Conservation (phyloP, 75 land plant genomes). For the Pinus taeda region DNA sequence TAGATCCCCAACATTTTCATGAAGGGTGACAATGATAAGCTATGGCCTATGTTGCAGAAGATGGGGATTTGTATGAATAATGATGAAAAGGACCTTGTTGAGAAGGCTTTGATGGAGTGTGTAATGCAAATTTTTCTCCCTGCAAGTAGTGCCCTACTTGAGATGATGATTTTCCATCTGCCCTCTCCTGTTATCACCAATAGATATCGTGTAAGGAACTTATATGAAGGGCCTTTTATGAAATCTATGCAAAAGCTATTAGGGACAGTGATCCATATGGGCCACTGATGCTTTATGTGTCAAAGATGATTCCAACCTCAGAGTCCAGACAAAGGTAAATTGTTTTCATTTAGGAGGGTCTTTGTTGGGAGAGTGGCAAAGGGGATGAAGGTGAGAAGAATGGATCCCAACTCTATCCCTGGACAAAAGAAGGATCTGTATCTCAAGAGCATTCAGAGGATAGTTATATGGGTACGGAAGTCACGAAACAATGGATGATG, state of each 20-base stretch:
- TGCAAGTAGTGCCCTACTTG: constrained; percentile 67
- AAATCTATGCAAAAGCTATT: constrained; percentile 71
- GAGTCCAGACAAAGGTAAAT: constrained; percentile 68
- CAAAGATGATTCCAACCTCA: constrained; percentile 82
- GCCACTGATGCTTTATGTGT: constrained; percentile 65
- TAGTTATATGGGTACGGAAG: constrained; percentile 85
- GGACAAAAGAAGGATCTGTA: constrained; percentile 74
- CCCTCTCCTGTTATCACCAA: constrained; percentile 77
- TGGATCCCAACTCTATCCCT: constrained; percentile 72
- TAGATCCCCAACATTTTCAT: constrained; percentile 76
- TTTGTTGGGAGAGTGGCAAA: constrained; percentile 55
- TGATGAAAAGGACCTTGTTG: constrained; percentile 76
- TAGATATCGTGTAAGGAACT: constrained; percentile 78
- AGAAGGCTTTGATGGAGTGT: constrained; percentile 78
- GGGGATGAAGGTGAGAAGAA: constrained; percentile 55
- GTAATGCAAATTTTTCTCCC: constrained; percentile 90
- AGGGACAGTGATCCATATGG: constrained; percentile 76
- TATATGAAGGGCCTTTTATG: constrained; percentile 83
- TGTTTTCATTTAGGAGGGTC: constrained; percentile 51
- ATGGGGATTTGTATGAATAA: constrained; percentile 57
- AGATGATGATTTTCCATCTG: constrained; percentile 87
- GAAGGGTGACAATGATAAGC: constrained; percentile 92
- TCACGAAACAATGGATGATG: constrained; percentile 82
- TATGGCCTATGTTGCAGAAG: constrained; percentile 86
- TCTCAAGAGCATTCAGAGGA: constrained; percentile 76